These are phyloP conservation scores for Cyclaneusma minus DNA, from an alignment of 2,329 filamentous ascomycete species.

Conservation along the genomic window DNA sequence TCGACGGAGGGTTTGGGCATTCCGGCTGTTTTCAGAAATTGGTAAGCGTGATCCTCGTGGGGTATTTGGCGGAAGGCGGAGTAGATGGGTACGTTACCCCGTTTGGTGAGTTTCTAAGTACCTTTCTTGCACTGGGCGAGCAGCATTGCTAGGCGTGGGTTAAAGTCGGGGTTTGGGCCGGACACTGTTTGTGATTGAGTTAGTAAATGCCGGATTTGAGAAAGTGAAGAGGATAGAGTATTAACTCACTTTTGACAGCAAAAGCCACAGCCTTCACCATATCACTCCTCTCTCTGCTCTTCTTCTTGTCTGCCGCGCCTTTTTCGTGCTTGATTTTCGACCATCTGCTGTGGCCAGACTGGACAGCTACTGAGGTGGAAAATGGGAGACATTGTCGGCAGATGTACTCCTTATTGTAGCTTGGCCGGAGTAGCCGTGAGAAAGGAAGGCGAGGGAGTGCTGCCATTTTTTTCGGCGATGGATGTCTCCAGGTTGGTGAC, in stretches of 20 bases:
- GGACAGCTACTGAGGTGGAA: conserved; percentile 26
- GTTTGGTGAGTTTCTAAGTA: conserved; percentile 17
- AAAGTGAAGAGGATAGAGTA: conserved; percentile 3
- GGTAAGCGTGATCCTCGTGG: conserved; percentile 9
- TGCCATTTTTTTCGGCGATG: no score
- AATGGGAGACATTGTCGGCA: conserved; percentile 17
- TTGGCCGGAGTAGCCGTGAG: background rate
- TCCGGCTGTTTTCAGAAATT: conserved; percentile 32
- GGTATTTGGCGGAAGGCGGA: conserved; percentile 4
- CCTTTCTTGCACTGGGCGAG: conserved; percentile 68
- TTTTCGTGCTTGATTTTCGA: conserved; percentile 95
- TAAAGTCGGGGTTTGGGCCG: conserved; percentile 57
- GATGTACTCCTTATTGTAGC: conserved; percentile 8
- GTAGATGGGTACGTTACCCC: conserved; percentile 14
- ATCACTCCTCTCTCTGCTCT: conserved; percentile 51
- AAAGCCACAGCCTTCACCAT: conserved; percentile 60
- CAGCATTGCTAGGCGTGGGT: conserved; percentile 59
- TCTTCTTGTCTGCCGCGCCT: conserved; percentile 67
- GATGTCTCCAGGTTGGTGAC: no score
- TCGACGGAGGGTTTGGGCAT: conserved; percentile 79
- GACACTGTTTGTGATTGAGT: conserved; percentile 36
- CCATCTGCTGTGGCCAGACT: conserved; percentile 81
- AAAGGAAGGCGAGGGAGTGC: no score
- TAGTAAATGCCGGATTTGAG: conserved; percentile 5
- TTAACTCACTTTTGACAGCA: conserved; percentile 51